Conservation (phyloP, 1,139 yeast genomes). For the Debaryomycetaceae sp. region DNA sequence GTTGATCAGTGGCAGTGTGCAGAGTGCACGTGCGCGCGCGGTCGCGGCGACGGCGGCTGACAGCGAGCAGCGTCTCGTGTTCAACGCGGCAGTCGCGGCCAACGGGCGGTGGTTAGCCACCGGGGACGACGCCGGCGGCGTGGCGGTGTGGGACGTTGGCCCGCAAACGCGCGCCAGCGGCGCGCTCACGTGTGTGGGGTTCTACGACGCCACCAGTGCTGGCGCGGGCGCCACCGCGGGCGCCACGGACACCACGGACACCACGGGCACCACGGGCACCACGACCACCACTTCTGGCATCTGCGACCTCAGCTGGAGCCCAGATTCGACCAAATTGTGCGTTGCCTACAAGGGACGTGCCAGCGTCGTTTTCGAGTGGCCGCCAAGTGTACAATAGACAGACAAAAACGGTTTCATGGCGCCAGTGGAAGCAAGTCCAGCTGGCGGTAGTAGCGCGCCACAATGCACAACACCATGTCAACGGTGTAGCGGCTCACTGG, state of each 20-base stretch:
- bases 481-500: slow-evolving; percentile 21
- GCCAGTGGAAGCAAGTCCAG: slow-evolving; percentile 22
- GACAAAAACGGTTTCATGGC: not conserved
- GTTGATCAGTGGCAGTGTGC: slow-evolving; percentile 21
- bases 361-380: slow-evolving; percentile 32
- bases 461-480: slow-evolving; percentile 29
- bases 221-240: slow-evolving; percentile 5
- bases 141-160: slow-evolving; percentile 49
- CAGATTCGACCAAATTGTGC: slow-evolving; percentile 25
- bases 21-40: no score
- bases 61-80: slow-evolving; percentile 44
- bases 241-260: slow-evolving; percentile 10
- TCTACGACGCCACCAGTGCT: slow-evolving; percentile 5
- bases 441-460: slow-evolving; percentile 35
- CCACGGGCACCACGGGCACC: slow-evolving; percentile 10
- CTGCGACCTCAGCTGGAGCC: slow-evolving; percentile 44
- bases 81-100: slow-evolving; percentile 50
- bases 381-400: not conserved
- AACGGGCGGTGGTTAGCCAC: slow-evolving; percentile 47
- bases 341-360: slow-evolving; percentile 41
- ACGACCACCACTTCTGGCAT: slow-evolving; percentile 27
- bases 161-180: slow-evolving; percentile 8
- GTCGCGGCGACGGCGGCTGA: no score
- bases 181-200: slow-evolving; percentile 5
- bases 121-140: slow-evolving; percentile 60